Evolutionary conservation across 192 early-diverging fungal genomes (phyloP).

Genomic region (Coemansia sp.): DNA sequence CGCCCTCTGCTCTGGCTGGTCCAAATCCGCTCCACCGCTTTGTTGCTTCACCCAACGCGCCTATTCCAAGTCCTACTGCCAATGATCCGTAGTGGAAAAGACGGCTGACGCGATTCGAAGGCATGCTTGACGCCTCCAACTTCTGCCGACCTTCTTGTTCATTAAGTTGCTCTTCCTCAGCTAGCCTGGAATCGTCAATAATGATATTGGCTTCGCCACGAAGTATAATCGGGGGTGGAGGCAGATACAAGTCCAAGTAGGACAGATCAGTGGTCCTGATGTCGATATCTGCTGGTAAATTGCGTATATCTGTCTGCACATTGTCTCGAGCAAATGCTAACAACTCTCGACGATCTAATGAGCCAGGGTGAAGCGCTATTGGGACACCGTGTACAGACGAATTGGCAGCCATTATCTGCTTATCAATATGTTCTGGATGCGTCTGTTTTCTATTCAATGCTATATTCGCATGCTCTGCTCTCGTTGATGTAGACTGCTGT

Average conservation of each 20-base stretch:
- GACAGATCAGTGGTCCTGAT: conserved; percentile 27
- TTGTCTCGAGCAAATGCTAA: conserved; percentile 7
- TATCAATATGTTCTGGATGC: not conserved
- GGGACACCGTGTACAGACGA: not conserved
- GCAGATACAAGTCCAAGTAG: conserved; percentile 15
- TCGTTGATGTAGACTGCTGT: not conserved
- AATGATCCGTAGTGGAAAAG: conserved; percentile 82
- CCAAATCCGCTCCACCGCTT: conserved; percentile 60
- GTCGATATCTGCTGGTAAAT: not conserved
- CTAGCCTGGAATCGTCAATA: not conserved
- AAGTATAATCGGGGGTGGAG: conserved; percentile 28
- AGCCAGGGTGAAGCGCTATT: conserved; percentile 23
- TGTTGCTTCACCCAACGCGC: conserved; percentile 67
- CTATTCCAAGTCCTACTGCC: conserved; percentile 69
- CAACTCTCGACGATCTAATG: conserved; percentile 23
- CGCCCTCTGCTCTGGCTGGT: conserved; percentile 15
- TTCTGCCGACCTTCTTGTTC: conserved; percentile 3
- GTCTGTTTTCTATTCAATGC: not conserved
- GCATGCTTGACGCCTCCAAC: conserved; percentile 58
- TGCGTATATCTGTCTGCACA: not conserved
- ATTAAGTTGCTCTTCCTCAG: not conserved
- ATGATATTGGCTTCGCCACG: not conserved
- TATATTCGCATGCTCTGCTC: not conserved
- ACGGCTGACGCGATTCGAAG: conserved; percentile 71
- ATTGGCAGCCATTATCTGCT: not conserved